These are phyloP conservation scores for Erodium moschatum DNA, from an alignment of 441 rosid genomes.

Conservation along the genomic window DNA sequence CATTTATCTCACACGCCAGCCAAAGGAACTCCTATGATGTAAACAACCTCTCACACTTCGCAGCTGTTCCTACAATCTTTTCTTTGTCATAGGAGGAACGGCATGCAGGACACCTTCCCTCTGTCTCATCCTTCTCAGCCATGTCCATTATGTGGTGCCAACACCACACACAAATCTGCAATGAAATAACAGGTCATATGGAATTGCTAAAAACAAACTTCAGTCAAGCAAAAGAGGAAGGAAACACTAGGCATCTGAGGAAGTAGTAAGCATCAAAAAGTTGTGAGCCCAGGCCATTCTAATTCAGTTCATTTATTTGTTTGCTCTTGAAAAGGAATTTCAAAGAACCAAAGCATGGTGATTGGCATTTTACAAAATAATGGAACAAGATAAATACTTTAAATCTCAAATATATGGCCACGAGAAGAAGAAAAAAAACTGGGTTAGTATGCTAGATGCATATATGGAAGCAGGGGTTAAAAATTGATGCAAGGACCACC, in stretches of 20 bases:
- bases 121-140: slow-evolving; percentile 51
- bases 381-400: background rate
- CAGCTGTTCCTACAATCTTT: slow-evolving; percentile 49
- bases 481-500: background rate
- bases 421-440: background rate
- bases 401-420: background rate
- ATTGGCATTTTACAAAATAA: background rate
- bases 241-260: background rate
- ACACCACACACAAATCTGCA: slow-evolving; percentile 62
- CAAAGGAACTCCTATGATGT: background rate
- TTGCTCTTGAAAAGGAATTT: background rate
- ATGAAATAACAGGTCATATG: background rate
- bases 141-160: slow-evolving; percentile 56
- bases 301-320: background rate
- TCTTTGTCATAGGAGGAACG: slow-evolving; percentile 54
- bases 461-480: background rate
- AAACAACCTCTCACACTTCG: slow-evolving; percentile 40
- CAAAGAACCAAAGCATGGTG: background rate
- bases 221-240: background rate
- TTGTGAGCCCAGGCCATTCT: background rate
- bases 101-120: slow-evolving; percentile 62
- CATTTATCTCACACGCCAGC: slow-evolving; percentile 10
- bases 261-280: slow-evolving; percentile 4
- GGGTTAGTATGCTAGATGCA: background rate
- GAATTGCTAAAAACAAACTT: background rate